Conservation (phyloP, 2,329 filamentous ascomycete genomes). For the Aspergillus floridensis region DNA sequence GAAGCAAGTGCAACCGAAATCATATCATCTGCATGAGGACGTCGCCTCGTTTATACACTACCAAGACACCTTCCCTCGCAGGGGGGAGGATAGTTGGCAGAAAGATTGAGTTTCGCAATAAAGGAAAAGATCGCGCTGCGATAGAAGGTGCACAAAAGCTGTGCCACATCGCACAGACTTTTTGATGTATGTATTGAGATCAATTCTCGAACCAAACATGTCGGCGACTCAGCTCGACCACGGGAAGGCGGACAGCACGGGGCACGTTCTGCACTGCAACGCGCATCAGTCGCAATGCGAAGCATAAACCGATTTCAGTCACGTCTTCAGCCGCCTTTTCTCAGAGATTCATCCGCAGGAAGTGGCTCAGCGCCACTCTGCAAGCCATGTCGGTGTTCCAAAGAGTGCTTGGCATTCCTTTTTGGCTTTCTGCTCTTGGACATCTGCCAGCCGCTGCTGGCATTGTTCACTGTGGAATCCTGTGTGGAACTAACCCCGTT, state of each 20-base stretch:
- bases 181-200: background rate
- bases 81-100: constrained; percentile 5
- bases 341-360: constrained; percentile 43
- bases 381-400: constrained; percentile 30
- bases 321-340: constrained; percentile 45
- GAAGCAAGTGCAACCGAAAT: constrained; percentile 14
- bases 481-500: constrained; percentile 32
- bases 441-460: constrained; percentile 42
- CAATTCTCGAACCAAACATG: background rate
- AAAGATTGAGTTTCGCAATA: constrained; percentile 1
- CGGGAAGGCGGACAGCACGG: background rate
- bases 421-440: constrained; percentile 44
- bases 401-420: constrained; percentile 35
- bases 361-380: constrained; percentile 37
- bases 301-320: background rate
- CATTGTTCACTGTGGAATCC: constrained; percentile 22
- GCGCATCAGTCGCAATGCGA: background rate
- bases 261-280: background rate
- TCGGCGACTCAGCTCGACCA: background rate
- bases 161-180: background rate
- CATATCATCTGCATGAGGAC: constrained; percentile 18
- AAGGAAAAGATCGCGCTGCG: constrained; percentile 9
- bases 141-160: constrained; percentile 15
- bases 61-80: constrained; percentile 4
- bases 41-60: constrained; percentile 22